Evolutionary conservation across 306 rosid species (phyloP), one percentile per base, ranked within the genome.

Genomic region (Casuarina cunninghamiana): DNA sequence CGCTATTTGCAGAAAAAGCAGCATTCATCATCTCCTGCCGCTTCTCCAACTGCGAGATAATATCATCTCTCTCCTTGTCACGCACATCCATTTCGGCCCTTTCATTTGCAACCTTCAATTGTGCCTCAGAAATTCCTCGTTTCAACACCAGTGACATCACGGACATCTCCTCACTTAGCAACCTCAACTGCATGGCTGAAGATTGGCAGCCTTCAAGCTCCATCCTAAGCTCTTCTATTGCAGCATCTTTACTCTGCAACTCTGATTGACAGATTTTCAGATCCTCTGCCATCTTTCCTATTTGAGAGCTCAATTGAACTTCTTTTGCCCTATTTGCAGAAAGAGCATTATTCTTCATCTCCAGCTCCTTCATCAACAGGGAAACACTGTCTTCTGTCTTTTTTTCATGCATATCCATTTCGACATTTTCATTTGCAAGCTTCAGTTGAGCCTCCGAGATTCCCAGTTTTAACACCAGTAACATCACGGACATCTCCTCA

Each of bases 81-180:
- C n/a, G 58, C 50, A 55, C 74, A 44, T 81, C 84, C 83, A 78
- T 82, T 82, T 87, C 87, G 8, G 74, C 79, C 73, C 72, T 79
- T 53, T 70, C 74, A 37, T 73, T 84, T 4, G 77, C 80, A 46
- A 89, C 78, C 88, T 77, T 84, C 80, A 89, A 67, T 57, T 83
- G 90, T 67, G 90, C 90, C 79, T 89, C 93, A 32, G 78, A 87
- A 68, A 93, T 84, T 70, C 84, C 91, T 49, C 77, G 83, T 67
- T 86, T 86, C 73, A 90, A 77, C 76, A 93, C 97, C 57, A 90
- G 79, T 70, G 87, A 72, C 85, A 78, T 86, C 74, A 88, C 78
- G 58, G 88, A 83, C 63, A 88, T 77, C 88, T 90, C 97, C 84
- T 91, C 96, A 69, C 86, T 91, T 82, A 84, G 76, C 86, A 93